Conservation (phyloP, 805 yeast genomes). For the Barnettozyma vustinii region DNA sequence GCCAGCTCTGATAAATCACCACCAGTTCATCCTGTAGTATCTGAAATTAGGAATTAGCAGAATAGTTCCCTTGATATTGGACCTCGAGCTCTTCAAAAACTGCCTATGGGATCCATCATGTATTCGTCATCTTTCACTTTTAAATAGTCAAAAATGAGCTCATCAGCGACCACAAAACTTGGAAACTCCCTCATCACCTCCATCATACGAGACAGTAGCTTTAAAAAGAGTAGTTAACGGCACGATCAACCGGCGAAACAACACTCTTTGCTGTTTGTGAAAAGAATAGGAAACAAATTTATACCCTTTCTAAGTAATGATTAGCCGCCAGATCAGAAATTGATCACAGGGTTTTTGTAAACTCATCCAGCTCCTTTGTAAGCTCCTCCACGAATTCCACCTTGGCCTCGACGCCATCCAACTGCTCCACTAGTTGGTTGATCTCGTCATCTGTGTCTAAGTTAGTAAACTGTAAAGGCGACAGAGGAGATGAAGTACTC, state of each 20-base stretch:
- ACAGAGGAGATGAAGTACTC: slow-evolving; percentile 6
- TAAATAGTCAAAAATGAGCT: slow-evolving; percentile 5
- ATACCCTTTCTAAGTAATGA: background rate
- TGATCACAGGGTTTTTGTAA: slow-evolving; percentile 9
- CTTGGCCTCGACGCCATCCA: slow-evolving; percentile 12
- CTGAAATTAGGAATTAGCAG: slow-evolving; percentile 10
- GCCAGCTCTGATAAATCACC: slow-evolving; percentile 11
- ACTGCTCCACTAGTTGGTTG: slow-evolving; percentile 7
- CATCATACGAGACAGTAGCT: background rate
- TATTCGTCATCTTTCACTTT: slow-evolving; percentile 6
- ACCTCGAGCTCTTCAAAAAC: slow-evolving; percentile 9
- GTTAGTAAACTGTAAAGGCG: background rate
- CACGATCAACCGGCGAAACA: too few species aligned
- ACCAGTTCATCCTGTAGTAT: slow-evolving; percentile 12
- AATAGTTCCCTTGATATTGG: slow-evolving; percentile 6
- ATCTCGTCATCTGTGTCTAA: slow-evolving; percentile 26
- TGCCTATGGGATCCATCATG: slow-evolving; percentile 2
- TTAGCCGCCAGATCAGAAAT: slow-evolving; percentile 14
- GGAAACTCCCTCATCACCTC: background rate
- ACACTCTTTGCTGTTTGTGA: background rate
- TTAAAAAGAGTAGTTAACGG: background rate
- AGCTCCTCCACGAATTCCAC: slow-evolving; percentile 16
- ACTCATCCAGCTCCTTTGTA: slow-evolving; percentile 16
- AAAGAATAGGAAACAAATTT: too few species aligned
- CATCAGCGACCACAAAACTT: too few species aligned